A percentile compares a stretch with the other conserved stretches of the same genome.
phyloP scores from a whole-genome alignment of 2,329 filamentous ascomycete species.

The Drechslerella coelobrocha region DNA sequence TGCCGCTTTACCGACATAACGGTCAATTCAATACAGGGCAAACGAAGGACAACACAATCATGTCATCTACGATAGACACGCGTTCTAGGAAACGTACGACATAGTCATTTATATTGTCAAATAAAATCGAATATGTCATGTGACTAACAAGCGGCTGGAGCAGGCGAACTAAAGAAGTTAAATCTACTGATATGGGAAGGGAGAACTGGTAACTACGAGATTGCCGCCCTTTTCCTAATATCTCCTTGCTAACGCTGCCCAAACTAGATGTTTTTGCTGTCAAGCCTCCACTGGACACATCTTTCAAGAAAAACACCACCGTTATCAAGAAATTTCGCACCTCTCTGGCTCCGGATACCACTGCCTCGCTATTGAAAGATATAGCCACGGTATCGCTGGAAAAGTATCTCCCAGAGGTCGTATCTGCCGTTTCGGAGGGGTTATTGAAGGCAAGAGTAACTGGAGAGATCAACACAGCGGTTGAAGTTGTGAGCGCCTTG shows the following conservation, averaged over 20 bases:
- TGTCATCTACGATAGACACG: slow-evolving; percentile 45
- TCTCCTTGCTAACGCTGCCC: background rate
- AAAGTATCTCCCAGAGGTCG: slow-evolving; percentile 55
- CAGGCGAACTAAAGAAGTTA: slow-evolving; percentile 48
- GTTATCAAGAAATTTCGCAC: slow-evolving; percentile 55
- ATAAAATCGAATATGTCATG: background rate
- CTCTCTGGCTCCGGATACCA: slow-evolving; percentile 53
- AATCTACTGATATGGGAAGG: slow-evolving; percentile 48
- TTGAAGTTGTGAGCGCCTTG: slow-evolving; percentile 55
- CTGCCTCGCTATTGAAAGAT: slow-evolving; percentile 53
- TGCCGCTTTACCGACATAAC: slow-evolving; percentile 19
- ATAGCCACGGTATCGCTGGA: slow-evolving; percentile 55
- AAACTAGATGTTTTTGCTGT: slow-evolving; percentile 53
- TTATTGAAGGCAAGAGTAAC: slow-evolving; percentile 53
- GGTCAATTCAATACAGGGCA: slow-evolving; percentile 12
- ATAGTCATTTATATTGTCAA: background rate
- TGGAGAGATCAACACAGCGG: slow-evolving; percentile 53
- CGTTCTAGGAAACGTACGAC: slow-evolving; percentile 49
- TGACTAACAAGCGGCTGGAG: slow-evolving; percentile 19
- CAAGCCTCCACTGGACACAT: slow-evolving; percentile 53
- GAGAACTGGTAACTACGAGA: slow-evolving; percentile 27
- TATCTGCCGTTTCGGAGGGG: slow-evolving; percentile 55
- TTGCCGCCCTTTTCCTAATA: background rate
- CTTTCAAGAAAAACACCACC: slow-evolving; percentile 56
- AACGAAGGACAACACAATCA: slow-evolving; percentile 1